Base-by-base conservation (phyloP, 305 asterid species). In the Rubia tinctorum region DNA sequence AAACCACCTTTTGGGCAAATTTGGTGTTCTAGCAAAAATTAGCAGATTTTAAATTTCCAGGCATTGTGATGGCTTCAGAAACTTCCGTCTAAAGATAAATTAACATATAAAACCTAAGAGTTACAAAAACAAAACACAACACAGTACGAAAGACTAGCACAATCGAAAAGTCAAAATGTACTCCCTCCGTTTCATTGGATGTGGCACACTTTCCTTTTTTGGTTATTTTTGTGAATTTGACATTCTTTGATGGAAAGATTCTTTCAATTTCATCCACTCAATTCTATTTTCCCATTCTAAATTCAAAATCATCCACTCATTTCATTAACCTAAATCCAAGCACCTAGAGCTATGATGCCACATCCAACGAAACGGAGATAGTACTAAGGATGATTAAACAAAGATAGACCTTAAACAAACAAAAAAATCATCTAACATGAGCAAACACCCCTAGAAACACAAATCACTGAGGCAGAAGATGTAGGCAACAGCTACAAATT, bases 1-100 rank as follows among this genome's bases (percentile, higher is more conserved):
- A 71, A 25, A 23, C 43, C 68, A 71, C 68, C 42, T 64, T 34
- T 18, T 64, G 47, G 13, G 59, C 59, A 63, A 37, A 63, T 34
- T 63, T 34, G 23, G 47, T 6, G 13, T 5, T n/a, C 43, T 64
- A 5, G 2, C 6, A 22, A 55, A 8, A 22, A 6, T 6, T n/a
- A 58, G 63, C 63, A n/a, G 22, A 58, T 20, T 58, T 1, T 58
- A 58, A n/a, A 62, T 5, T 17, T 37, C 1, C 8, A 8, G n/a
- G 42, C 45, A 17, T 6, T 63, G 45, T 64, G 68, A 34, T 37
- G 45, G 68, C 47, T 64, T 34, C 7, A 64, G 47, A 17, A 37
- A 18, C 6, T 51, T 13, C 22, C 59, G 2, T 15, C 22, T 1
- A 53, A 2, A 17, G 10, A 53, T 53, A 1, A 12, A 47, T 47